Conservation (phyloP, 2,329 filamentous ascomycete genomes). For the Ambrosiella xylebori region DNA sequence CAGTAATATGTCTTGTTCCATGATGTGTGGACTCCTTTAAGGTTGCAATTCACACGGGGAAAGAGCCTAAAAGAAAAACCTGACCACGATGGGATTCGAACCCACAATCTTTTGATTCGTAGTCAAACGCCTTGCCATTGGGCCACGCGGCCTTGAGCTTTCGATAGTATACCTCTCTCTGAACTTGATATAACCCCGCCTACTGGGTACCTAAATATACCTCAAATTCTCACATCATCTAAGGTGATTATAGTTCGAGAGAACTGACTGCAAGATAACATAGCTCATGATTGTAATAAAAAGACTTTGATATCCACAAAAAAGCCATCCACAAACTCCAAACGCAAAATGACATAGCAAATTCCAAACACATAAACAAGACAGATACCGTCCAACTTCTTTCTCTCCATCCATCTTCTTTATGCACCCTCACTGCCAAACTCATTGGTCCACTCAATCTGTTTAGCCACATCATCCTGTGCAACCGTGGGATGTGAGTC, state of each 20-base stretch:
- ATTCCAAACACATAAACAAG: background rate
- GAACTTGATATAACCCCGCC: background rate
- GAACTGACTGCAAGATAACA: background rate
- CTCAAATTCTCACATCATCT: background rate
- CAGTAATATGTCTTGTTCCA: background rate
- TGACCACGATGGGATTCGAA: conserved; percentile 12
- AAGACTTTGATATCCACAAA: background rate
- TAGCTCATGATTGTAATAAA: background rate
- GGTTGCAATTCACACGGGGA: background rate
- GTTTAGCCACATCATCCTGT: conserved; percentile 63
- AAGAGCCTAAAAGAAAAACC: background rate
- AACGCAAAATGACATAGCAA: background rate
- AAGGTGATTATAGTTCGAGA: background rate
- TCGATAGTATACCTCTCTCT: background rate
- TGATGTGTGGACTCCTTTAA: too few species aligned
- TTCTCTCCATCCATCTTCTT: conserved; percentile 2
- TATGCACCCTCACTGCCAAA: conserved; percentile 77
- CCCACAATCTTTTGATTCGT: conserved; percentile 13
- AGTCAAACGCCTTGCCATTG: conserved; percentile 14
- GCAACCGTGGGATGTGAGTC: conserved; percentile 81
- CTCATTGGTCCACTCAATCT: conserved; percentile 86
- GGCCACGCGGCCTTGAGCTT: conserved; percentile 11
- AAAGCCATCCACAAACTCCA: conserved; percentile 2
- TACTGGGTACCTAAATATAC: background rate
- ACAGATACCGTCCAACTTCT: background rate